Conservation (phyloP, 768 basidiomycete genomes). For the Russula sp. region DNA sequence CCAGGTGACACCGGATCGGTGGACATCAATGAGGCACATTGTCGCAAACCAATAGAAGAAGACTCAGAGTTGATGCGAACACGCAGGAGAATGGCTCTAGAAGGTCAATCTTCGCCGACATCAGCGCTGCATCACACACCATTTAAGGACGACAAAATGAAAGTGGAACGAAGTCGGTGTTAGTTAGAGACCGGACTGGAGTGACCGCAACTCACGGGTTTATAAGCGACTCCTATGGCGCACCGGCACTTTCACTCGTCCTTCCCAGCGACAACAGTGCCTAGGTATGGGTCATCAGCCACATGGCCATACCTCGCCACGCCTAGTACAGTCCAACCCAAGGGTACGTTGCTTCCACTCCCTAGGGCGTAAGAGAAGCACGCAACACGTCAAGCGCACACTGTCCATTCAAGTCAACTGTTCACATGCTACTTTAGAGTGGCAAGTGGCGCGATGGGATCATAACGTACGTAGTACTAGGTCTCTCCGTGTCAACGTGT, state of each 20-base stretch:
- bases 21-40: not conserved
- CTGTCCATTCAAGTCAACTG: not conserved
- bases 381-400: not conserved
- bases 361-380: not conserved
- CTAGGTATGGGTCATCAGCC: not conserved
- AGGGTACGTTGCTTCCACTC: not conserved
- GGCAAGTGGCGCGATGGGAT: no score
- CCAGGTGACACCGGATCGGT: not conserved
- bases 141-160: not conserved
- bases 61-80: not conserved
- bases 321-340: not conserved
- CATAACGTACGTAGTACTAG: no score
- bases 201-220: not conserved
- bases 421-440: not conserved
- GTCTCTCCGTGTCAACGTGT: no score
- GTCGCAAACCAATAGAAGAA: not conserved
- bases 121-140: not conserved
- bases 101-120: not conserved
- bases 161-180: not conserved
- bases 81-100: not conserved
- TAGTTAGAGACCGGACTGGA: not conserved
- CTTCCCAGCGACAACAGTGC: not conserved
- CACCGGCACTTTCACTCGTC: not conserved
- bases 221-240: not conserved
- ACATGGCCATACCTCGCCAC: not conserved